Base-by-base conservation (phyloP, 2,329 filamentous ascomycete species). In the Coleophoma eucalyptorum region DNA sequence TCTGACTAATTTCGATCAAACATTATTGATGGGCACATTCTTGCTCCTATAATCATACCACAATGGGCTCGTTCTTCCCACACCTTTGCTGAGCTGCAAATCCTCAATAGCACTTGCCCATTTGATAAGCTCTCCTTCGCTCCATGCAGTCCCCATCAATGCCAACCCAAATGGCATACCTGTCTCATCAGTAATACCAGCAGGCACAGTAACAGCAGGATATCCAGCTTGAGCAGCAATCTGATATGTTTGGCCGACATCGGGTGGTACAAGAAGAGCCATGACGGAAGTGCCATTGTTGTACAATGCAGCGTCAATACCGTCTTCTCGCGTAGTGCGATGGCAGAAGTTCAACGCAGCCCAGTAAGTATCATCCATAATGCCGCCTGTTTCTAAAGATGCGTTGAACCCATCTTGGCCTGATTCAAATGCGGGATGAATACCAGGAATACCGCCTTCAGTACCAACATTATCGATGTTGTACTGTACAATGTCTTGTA, bases 141-240 rank as follows among this genome's bases (percentile, higher is more conserved):
- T 75, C 73, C 78, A 87, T 0, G 82, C 83, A 1, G 81, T 86
- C 48, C 81, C 65, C 70, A 81, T 76, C 3, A 87, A 70, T 0
- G 73, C 80, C 21, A 87, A 64, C 1, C 82, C 81, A 55, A 82
- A 83, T 0, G 81, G 81, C 78, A 86, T 83, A 6, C 80, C 79
- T 3, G 75, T 77, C 12, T 64, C 68, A 8, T 67, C 57, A 56
- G 78, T 72, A 5, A 81, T 69, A 1, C 83, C 83, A 0, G 77
- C 83, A 0, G 87, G 87, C 1, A 91, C 63, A 0, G 86, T 89
- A 46, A 90, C 74, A 62, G 88, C 76, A 0, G 87, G 87, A 62
- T 90, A 91, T 0, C 87, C 86, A 5, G 87, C 88, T 67, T 90
- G 86, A 0, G 88, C 87, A 0, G 86, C 83, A 52, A 89, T 79